Conservation (phyloP, 257 asterid species). For the Echites panduratus region DNA sequence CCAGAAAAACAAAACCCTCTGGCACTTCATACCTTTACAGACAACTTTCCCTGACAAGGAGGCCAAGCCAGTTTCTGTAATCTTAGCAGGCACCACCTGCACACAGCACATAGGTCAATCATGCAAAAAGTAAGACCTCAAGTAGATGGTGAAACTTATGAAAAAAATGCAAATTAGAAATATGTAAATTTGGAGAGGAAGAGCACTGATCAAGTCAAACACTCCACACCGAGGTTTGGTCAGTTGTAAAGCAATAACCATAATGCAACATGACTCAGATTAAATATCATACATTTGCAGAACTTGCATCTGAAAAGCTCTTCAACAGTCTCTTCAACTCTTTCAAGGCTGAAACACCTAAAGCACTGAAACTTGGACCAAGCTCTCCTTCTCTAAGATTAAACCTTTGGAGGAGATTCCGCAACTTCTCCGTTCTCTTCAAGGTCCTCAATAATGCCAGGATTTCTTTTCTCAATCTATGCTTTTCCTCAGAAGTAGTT, state of each 20-base stretch:
- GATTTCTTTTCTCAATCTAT: conserved; percentile 33
- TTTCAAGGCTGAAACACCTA: conserved; percentile 39
- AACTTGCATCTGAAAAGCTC: conserved; percentile 20
- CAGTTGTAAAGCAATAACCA: not conserved
- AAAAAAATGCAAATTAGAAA: not conserved
- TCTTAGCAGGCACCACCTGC: conserved; percentile 40
- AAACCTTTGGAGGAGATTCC: conserved; percentile 22
- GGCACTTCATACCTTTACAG: conserved; percentile 40
- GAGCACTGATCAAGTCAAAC: not conserved
- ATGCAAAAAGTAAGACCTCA: conserved; percentile 4
- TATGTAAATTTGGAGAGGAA: not conserved
- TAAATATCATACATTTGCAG: conserved; percentile 30
- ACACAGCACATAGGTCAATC: conserved; percentile 13
- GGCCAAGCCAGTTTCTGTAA: conserved; percentile 18
- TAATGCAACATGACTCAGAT: not conserved
- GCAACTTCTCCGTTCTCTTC: conserved; percentile 33
- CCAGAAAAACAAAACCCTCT: conserved; percentile 27
- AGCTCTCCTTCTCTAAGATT: conserved; percentile 22
- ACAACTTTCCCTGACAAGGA: conserved; percentile 21
- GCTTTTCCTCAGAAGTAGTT: conserved; percentile 38
- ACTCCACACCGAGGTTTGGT: not conserved
- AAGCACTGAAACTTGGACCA: conserved; percentile 20
- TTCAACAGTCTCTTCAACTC: conserved; percentile 40
- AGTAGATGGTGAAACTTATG: not conserved
- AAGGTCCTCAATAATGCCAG: conserved; percentile 25